Base-by-base conservation (phyloP, 805 yeast genomes). In the Saccharomyces eubayanus region DNA sequence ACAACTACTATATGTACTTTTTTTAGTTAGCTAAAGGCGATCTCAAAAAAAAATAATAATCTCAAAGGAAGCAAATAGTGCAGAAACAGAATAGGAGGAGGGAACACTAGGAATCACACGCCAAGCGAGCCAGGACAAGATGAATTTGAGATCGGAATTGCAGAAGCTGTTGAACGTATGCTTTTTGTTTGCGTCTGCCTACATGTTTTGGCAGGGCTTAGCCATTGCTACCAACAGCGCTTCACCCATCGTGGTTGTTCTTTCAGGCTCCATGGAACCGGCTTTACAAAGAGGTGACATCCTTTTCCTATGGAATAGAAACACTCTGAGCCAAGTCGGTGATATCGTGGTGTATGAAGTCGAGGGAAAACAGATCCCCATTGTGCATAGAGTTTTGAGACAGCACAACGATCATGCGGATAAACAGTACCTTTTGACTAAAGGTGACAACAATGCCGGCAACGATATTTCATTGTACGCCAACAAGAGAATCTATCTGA, bases 241-340 rank as follows among this genome's bases (percentile, higher is more conserved):
- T 56, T 88, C 97, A 1, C 99, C 99, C 21, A 82, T 94, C 27
- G 99, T 94, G 21, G 99, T 94, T 29, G 99, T 94, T 9, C 79
- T 94, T 49, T 90, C 98, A 1, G 99, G 99, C 5, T 92, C 98
- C 1, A 94, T 94, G 99, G 99, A 94, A 69, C 99, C 99, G 1
- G 99, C 99, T 1, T 94, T 94, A 78, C 97, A 94, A 72, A 81
- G 99, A 72, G 99, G 99, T 50, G 99, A 94, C 68, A 85, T 94
- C 16, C 73, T 94, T 57, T 84, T 94, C 63, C 74, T 94, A 53
- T 91, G 96, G 96, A 94, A 94, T 71, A 77, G 97, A 60, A 83
- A 85, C 53, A 64, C 72, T 21, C 68, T 70, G 30, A 82, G 84
- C 21, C 74, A 80, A 48, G 94, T 91, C 0, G 99, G 99, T 24